These are phyloP conservation scores for Aspergillus avenaceus DNA, from an alignment of 495 filamentous ascomycete genomes.

Conservation along the genomic window DNA sequence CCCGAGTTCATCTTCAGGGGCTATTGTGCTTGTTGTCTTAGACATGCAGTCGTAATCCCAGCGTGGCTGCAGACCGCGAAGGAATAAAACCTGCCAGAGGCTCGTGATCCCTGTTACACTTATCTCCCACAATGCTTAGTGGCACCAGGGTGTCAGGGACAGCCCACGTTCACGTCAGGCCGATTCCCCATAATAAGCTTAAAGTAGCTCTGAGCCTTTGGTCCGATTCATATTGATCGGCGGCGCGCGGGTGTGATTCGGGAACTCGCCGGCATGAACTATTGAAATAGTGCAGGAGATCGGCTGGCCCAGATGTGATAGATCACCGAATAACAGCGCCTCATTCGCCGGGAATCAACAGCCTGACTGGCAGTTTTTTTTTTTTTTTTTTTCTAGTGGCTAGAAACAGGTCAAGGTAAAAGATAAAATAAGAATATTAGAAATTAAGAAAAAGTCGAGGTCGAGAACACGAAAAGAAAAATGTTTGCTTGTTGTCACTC, in stretches of 20 bases:
- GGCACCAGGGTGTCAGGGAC: no score
- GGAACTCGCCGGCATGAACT: slow-evolving; percentile 1
- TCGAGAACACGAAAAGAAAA: no score
- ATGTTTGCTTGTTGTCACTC: neutral
- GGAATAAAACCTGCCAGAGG: neutral
- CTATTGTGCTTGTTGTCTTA: neutral
- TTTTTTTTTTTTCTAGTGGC: no score
- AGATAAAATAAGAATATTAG: neutral
- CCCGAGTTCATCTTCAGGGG: neutral
- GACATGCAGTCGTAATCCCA: slow-evolving; percentile 1
- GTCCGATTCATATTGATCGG: neutral
- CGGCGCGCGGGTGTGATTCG: neutral
- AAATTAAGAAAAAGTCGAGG: no score
- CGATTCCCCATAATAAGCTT: neutral
- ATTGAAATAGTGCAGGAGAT: slow-evolving; percentile 13
- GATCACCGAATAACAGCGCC: neutral
- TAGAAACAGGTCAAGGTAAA: no score
- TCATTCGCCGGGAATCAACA: neutral
- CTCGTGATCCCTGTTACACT: neutral
- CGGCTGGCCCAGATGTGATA: slow-evolving; percentile 2
- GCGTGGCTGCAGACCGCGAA: slow-evolving; percentile 10
- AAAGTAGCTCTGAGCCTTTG: neutral
- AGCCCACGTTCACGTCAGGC: neutral
- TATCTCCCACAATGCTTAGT: neutral
- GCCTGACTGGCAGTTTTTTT: neutral